These are phyloP conservation scores for Globisporangium rhizosaccharum DNA, from an alignment of 352 stramenopile species.

Conservation along the genomic window DNA sequence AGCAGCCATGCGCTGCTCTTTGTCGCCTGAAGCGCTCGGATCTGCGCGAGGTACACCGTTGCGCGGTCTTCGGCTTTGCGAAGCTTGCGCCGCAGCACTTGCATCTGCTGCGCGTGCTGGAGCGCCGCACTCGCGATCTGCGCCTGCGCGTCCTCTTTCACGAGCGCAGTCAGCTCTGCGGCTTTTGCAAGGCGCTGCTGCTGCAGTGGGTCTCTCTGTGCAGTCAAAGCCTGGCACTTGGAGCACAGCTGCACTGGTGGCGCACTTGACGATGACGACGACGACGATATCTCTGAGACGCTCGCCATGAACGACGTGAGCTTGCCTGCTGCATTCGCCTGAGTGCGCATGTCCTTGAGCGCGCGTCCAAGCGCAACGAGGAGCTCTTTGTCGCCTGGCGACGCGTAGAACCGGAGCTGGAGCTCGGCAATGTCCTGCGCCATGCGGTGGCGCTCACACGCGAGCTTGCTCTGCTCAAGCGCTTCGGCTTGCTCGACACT, in stretches of 20 bases:
- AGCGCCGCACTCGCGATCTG: conserved; percentile 22
- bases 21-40: conserved; percentile 15
- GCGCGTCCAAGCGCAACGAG: conserved; percentile 45
- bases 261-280: background rate
- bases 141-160: conserved; percentile 22
- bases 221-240: background rate
- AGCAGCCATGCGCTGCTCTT: conserved; percentile 10
- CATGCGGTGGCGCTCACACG: conserved; percentile 30
- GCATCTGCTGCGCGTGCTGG: conserved; percentile 13
- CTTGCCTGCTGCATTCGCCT: conserved; percentile 8
- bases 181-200: conserved; percentile 18
- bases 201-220: conserved; percentile 5
- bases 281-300: background rate
- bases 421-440: conserved; percentile 49
- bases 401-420: conserved; percentile 51
- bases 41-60: conserved; percentile 20
- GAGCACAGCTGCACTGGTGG: background rate
- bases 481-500: conserved; percentile 3
- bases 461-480: conserved; percentile 16
- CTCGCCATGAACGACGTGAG: conserved; percentile 6
- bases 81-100: conserved; percentile 14
- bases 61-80: conserved; percentile 18
- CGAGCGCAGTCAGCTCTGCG: conserved; percentile 16
- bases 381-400: conserved; percentile 31
- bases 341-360: conserved; percentile 39